Base-by-base conservation (phyloP, 306 rosid species). In the Chamaecrista fasciculata region DNA sequence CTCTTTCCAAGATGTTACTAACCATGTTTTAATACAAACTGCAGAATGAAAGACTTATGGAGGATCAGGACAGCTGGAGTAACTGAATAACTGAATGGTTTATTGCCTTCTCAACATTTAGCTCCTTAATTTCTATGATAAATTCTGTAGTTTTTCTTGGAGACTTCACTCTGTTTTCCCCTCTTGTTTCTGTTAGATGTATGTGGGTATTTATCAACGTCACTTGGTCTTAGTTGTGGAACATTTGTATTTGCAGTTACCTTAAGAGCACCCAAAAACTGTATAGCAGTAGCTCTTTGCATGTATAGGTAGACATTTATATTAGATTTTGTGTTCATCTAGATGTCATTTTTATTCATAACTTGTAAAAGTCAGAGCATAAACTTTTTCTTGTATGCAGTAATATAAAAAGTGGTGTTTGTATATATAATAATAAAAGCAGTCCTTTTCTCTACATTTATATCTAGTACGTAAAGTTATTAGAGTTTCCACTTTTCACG, bases 31-130 rank as follows among this genome's bases (percentile, higher is more conserved):
- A 79, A 66, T 71, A 55, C 84, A 78, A 70, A 81, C 62, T 79
- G 85, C 82, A 88, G 96, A 91, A 81, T 15, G 86, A 74, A 79
- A 85, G 78, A 47, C 40, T 76, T 19, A 49, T 39, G 18, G 78
- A 71, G 62, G 96, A 94, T 70, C 82, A 75, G 80, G 97, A 94
- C 79, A 85, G 73, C 78, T 94, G 96, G 97, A 94, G 98, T 46
- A 87, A 66, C 81, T 94, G 79, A 75, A 82, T 49, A 40, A 67
- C 24, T 12, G 68, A 37, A n/a, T n/a, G n/a, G n/a, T 69, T 24
- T 63, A 24, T 56, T 53, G 21, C 51, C 43, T 23, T 56, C 42
- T 28, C 2, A 18, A 34, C 42, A 21, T 29, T 60, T 50, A 31
- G 37, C 25, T 19, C 46, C 23, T 56, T 65, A 10, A 8, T 33